Evolutionary conservation across 2,329 filamentous ascomycete genomes (phyloP).

Genomic region (Ophiostoma pallidulum): DNA sequence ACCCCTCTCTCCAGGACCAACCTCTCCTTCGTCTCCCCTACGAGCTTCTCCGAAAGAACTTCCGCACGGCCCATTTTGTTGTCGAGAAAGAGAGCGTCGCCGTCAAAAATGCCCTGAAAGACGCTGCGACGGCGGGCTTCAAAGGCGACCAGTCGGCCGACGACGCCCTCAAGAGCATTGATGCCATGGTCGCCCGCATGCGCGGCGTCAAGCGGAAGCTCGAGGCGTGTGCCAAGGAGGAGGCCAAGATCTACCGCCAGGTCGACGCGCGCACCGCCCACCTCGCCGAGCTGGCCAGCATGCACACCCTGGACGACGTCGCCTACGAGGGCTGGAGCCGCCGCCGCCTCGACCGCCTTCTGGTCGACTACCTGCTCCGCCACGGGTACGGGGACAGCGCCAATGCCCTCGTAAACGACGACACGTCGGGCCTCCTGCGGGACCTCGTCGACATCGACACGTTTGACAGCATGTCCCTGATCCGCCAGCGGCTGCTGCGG

Average conservation of each 20-base stretch:
- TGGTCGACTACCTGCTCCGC: constrained; percentile 88
- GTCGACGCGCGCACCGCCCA: constrained; percentile 69
- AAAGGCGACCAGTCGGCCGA: constrained; percentile 52
- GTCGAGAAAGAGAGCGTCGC: constrained; percentile 62
- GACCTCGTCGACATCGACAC: constrained; percentile 82
- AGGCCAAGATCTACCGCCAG: constrained; percentile 65
- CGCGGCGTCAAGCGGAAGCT: constrained; percentile 84
- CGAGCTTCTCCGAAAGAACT: constrained; percentile 88
- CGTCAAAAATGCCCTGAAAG: constrained; percentile 51
- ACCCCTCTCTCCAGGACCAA: constrained; percentile 59
- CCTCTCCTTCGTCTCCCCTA: constrained; percentile 85
- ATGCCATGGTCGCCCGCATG: constrained; percentile 77
- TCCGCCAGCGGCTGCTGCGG: constrained; percentile 59
- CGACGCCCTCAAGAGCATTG: constrained; percentile 70
- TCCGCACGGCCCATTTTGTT: constrained; percentile 71
- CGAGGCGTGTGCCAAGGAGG: constrained; percentile 65
- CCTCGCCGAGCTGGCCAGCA: constrained; percentile 68
- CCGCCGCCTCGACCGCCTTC: constrained; percentile 66
- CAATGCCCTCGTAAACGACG: constrained; percentile 50
- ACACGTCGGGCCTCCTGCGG: constrained; percentile 40
- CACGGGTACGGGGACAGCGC: constrained; percentile 76
- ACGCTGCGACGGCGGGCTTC: constrained; percentile 57
- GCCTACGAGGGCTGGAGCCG: constrained; percentile 90
- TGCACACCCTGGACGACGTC: constrained; percentile 77
- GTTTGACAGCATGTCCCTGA: constrained; percentile 71